phyloP scores from a whole-genome alignment of 2,329 filamentous ascomycete species.

The Xylaria sp. region DNA sequence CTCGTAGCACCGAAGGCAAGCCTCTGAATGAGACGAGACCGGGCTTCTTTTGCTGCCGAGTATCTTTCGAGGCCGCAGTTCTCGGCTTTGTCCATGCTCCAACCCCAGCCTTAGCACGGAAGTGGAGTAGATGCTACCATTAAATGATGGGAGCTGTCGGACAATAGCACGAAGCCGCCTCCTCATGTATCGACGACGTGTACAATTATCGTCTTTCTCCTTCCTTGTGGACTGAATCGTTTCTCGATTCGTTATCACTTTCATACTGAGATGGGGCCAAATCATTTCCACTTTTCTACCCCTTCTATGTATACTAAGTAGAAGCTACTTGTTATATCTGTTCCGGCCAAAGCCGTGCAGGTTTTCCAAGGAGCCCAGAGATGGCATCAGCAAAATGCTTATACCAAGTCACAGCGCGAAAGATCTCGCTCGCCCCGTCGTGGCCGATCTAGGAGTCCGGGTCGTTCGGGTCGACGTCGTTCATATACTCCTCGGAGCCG shows the following conservation, averaged over 20 bases:
- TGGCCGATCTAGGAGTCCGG: slow-evolving; percentile 85
- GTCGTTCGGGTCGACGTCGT: slow-evolving; percentile 74
- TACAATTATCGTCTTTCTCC: slow-evolving; percentile 7
- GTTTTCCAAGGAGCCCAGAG: neutral
- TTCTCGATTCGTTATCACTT: slow-evolving; percentile 2
- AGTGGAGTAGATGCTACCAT: slow-evolving; percentile 5
- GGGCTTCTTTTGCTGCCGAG: slow-evolving; percentile 11
- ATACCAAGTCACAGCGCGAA: slow-evolving; percentile 73
- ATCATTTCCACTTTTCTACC: neutral
- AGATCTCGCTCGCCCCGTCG: slow-evolving; percentile 82
- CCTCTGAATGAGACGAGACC: slow-evolving; percentile 17
- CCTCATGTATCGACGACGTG: slow-evolving; percentile 2
- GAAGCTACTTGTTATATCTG: slow-evolving; percentile 6
- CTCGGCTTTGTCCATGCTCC: slow-evolving; percentile 4
- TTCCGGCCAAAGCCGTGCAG: slow-evolving; percentile 37
- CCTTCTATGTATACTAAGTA: neutral
- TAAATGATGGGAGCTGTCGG: slow-evolving; percentile 1
- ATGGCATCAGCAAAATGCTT: slow-evolving; percentile 45
- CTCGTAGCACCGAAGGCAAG: slow-evolving; percentile 9
- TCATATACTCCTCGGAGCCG: slow-evolving; percentile 84
- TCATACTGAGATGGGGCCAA: neutral
- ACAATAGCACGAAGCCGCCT: slow-evolving; percentile 7
- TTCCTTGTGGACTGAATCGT: slow-evolving; percentile 1
- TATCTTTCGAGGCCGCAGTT: slow-evolving; percentile 12
- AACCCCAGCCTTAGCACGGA: neutral